Conservation (phyloP, 2,329 filamentous ascomycete genomes). For the Trichophyton verrucosum region DNA sequence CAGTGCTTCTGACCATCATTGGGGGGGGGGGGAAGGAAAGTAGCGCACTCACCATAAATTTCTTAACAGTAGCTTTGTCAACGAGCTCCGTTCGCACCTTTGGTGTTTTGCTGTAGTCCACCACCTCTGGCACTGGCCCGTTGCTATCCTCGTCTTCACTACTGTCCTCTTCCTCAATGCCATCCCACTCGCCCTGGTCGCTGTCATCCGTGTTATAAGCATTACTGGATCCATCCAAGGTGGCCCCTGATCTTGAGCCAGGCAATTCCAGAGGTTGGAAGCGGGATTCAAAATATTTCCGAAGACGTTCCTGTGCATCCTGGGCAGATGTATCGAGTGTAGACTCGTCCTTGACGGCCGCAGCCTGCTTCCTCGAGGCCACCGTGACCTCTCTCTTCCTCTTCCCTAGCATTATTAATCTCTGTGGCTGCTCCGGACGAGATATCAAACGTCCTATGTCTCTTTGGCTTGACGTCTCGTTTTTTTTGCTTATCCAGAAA, state of each 20-base stretch:
- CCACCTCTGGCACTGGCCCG: slow-evolving; percentile 42
- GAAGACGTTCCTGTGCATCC: slow-evolving; percentile 62
- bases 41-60: slow-evolving; percentile 54
- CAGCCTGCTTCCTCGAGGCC: slow-evolving; percentile 17
- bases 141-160: slow-evolving; percentile 28
- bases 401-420: slow-evolving; percentile 32
- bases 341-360: slow-evolving; percentile 16
- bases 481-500: background rate
- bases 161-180: slow-evolving; percentile 39
- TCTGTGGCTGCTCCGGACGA: background rate
- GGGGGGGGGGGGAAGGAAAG: background rate
- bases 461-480: background rate
- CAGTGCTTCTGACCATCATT: background rate
- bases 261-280: slow-evolving; percentile 58
- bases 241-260: slow-evolving; percentile 11
- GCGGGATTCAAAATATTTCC: slow-evolving; percentile 73
- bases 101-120: slow-evolving; percentile 43
- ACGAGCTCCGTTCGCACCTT: background rate
- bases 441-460: background rate
- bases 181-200: slow-evolving; percentile 45
- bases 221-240: slow-evolving; percentile 8
- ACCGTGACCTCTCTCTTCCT: slow-evolving; percentile 35
- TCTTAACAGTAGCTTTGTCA: slow-evolving; percentile 59
- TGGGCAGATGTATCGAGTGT: slow-evolving; percentile 25
- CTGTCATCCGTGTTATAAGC: slow-evolving; percentile 16